Percentiles rank a stretch among this genome's conserved stretches.
phyloP scores from a whole-genome alignment of 192 early-diverging fungal species.

The Pecoramyces ruminantium region DNA sequence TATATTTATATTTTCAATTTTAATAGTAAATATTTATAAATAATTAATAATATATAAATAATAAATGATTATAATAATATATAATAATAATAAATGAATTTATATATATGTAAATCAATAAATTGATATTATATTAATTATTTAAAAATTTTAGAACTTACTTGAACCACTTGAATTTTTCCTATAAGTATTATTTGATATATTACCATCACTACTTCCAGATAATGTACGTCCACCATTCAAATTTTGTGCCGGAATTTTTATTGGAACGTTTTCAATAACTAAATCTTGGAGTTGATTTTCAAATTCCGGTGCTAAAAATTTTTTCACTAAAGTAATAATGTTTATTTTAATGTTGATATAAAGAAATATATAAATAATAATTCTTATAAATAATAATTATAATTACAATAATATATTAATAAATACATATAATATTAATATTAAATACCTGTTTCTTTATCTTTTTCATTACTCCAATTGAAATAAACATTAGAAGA shows the following conservation, averaged over 20 bases:
- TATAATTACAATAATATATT: too few species aligned
- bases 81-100: too few species aligned
- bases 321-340: background rate
- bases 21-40: background rate
- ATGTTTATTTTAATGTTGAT: too few species aligned
- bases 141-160: too few species aligned
- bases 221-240: background rate
- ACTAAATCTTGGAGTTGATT: background rate
- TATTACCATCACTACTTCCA: background rate
- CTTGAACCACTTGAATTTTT: background rate
- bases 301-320: background rate
- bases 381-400: too few species aligned
- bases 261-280: background rate
- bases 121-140: too few species aligned
- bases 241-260: background rate
- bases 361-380: too few species aligned
- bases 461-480: background rate
- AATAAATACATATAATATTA: too few species aligned
- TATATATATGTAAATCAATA: too few species aligned
- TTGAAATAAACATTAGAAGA: background rate
- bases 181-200: background rate
- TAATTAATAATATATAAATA: too few species aligned
- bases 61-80: too few species aligned
- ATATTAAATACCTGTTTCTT: background rate
- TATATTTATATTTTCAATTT: background rate